Evolutionary conservation across 768 basidiomycete species (phyloP).

Genomic region (Coprinellus aureogranulatus): DNA sequence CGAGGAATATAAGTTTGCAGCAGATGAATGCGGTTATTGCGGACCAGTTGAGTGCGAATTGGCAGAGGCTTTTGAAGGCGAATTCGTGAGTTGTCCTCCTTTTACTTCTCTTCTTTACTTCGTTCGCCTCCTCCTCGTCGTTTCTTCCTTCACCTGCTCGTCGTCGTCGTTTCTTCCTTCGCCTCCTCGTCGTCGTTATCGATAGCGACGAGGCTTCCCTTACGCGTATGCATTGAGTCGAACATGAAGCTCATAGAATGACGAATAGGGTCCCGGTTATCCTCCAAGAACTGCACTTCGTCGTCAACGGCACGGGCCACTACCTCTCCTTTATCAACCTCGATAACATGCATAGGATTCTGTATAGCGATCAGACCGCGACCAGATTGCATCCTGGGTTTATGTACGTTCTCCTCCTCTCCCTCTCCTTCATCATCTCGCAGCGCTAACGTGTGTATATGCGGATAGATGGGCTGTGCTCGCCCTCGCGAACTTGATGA

Average conservation of each 20-base stretch:
- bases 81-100: background rate
- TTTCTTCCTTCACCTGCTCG: too few species aligned
- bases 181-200: too few species aligned
- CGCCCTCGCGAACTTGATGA: slow-evolving; percentile 70
- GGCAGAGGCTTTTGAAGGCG: slow-evolving; percentile 1
- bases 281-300: slow-evolving; percentile 24
- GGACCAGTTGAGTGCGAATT: background rate
- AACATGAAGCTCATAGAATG: background rate
- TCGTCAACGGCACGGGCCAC: slow-evolving; percentile 17
- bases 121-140: too few species aligned
- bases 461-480: slow-evolving; percentile 56
- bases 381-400: too few species aligned
- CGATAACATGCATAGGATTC: background rate
- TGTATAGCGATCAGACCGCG: too few species aligned
- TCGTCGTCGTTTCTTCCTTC: too few species aligned
- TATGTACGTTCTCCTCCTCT: slow-evolving; percentile 44
- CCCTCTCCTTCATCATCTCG: slow-evolving; percentile 68
- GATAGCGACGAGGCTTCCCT: too few species aligned
- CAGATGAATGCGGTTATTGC: background rate
- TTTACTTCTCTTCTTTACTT: background rate
- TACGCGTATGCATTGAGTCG: too few species aligned
- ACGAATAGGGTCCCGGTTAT: slow-evolving; percentile 17
- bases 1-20: background rate
- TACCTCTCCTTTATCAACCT: background rate
- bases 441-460: slow-evolving; percentile 53